Evolutionary conservation across 2,329 filamentous ascomycete genomes (phyloP), one percentile per base, ranked within the genome.

Genomic region (Dactylellina haptotyla): DNA sequence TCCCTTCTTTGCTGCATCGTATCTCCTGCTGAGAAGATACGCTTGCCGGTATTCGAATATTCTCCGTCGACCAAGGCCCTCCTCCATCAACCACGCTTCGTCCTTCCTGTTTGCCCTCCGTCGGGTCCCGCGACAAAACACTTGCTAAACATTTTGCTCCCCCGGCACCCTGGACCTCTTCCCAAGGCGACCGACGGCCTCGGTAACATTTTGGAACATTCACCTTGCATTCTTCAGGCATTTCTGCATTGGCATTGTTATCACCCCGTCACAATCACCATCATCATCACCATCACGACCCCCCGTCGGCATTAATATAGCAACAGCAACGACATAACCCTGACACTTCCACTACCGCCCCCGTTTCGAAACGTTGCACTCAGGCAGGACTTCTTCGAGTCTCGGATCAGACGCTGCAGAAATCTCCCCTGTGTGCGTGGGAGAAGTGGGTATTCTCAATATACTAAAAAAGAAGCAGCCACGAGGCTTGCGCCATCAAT

Each of bases 171-270:
- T 34, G 6, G 14, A 14, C 6, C 12, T 41, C 37, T 41, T 18
- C 41, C 10, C 41, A 54, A 16, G 16, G 16, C 50, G 28, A 14
- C 26, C 30, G 18, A 37, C 18, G 50, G 50, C n/a, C 30, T 23
- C 32, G 51, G 53, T 39, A 46, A 66, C 62, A 66, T 67, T 53
- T 45, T 51, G 39, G 37, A 51, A 48, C 53, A 45, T 67, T 51
- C 20, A 51, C 46, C 46, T 67, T 51, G 63, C 63, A 67, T 67
- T 67, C 63, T 37, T 59, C 53, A 46, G 51, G 26, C 51, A 66
- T 34, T 50, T 23, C 20, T 41, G 37, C 37, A 41, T 41, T n/a
- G n/a, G n/a, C n/a, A 41, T n/a, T 16, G 14, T 41, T 41, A 16
- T 41, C 37, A 12, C 26, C 37, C 45, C 59, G 39, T 54, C 45